Base-by-base conservation (phyloP, 2,329 filamentous ascomycete genomes). In the Neofusicoccum parvum region DNA sequence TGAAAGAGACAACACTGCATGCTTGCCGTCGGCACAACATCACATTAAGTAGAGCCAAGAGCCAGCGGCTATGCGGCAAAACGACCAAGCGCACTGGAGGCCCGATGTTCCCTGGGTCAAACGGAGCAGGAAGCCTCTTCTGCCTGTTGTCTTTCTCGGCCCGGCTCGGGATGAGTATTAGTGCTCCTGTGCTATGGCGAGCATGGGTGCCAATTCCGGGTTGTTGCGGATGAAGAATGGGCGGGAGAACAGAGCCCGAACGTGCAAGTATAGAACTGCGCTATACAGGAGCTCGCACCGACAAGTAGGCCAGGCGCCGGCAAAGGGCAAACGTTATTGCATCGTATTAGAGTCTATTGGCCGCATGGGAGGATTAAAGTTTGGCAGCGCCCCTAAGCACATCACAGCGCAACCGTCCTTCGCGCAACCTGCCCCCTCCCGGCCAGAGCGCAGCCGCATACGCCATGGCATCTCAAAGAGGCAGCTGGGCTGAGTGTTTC, bases 391-490 rank as follows among this genome's bases (percentile, higher is more conserved):
- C 27, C 10, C 23, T 23, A 23, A 23, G 17, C 10, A 49, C 46
- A 7, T n/a, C 9, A n/a, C 20, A 37, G 34, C 36, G n/a, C 23
- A 32, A 45, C 5, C 37, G 6, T 45, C 17, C 36, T 36, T 45
- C 39, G 53, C 39, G 20, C 53, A 23, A 58, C 37, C 14, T n/a
- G 36, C 37, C 39, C 53, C 20, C 53, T 58, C 20, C 7, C 23
- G 34, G 3, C 12, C 53, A 3, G 17, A 7, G 20, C 32, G 23
- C 53, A 58, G 53, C 53, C 53, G 53, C 53, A 45, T 43, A 58
- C 53, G 53, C 37, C 53, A 58, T 58, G n/a, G 37, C 39, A 17
- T 27, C 53, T 17, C 20, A n/a, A 58, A 45, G n/a, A 45, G 53
- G 53, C 39, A 58, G 53, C 23, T 58, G 23, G n/a, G 27, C 27